A percentile compares a stretch with the other conserved stretches of the same genome.
Conservation (phyloP, 2,329 filamentous ascomycete species). For the Diaporthe ilicicola region DNA sequence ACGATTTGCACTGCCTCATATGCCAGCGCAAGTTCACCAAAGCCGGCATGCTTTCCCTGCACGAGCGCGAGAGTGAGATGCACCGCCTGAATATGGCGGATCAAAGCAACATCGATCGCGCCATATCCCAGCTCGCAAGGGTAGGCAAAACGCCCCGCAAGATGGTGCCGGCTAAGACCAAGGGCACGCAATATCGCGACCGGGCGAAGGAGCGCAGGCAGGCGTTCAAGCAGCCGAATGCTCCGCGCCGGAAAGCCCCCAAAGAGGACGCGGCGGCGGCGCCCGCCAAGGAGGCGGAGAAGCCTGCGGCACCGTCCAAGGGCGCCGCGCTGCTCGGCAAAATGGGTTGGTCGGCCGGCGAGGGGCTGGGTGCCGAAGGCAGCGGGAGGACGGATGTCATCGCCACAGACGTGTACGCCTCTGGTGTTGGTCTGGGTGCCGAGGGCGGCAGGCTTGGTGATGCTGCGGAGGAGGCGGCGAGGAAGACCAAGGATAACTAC, state of each 20-base stretch:
- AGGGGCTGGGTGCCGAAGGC: slow-evolving; percentile 70
- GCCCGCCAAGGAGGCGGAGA: slow-evolving; percentile 40
- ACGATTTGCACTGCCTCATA: slow-evolving; percentile 50
- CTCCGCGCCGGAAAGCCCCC: slow-evolving; percentile 53
- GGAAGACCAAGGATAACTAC: slow-evolving; percentile 68
- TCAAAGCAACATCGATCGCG: slow-evolving; percentile 41
- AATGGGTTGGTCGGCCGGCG: slow-evolving; percentile 75
- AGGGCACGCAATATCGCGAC: slow-evolving; percentile 64
- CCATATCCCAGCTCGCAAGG: slow-evolving; percentile 39
- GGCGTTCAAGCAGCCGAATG: slow-evolving; percentile 66
- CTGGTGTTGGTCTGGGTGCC: slow-evolving; percentile 75
- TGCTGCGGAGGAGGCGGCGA: slow-evolving; percentile 69
- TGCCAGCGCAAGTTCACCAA: slow-evolving; percentile 53
- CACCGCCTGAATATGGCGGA: slow-evolving; percentile 46
- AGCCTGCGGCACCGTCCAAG: slow-evolving; percentile 54
- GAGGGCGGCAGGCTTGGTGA: slow-evolving; percentile 76
- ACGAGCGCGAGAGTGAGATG: slow-evolving; percentile 55
- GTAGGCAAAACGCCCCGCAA: slow-evolving; percentile 44
- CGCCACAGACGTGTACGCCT: slow-evolving; percentile 69
- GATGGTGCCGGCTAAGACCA: slow-evolving; percentile 35
- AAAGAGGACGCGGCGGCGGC: slow-evolving; percentile 48
- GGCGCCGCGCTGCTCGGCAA: slow-evolving; percentile 74
- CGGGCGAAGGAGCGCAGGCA: slow-evolving; percentile 73
- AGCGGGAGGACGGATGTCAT: slow-evolving; percentile 71
- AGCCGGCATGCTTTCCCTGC: slow-evolving; percentile 49